Conservation (phyloP, 2,329 filamentous ascomycete genomes). For the Dactylonectria estremocensis region DNA sequence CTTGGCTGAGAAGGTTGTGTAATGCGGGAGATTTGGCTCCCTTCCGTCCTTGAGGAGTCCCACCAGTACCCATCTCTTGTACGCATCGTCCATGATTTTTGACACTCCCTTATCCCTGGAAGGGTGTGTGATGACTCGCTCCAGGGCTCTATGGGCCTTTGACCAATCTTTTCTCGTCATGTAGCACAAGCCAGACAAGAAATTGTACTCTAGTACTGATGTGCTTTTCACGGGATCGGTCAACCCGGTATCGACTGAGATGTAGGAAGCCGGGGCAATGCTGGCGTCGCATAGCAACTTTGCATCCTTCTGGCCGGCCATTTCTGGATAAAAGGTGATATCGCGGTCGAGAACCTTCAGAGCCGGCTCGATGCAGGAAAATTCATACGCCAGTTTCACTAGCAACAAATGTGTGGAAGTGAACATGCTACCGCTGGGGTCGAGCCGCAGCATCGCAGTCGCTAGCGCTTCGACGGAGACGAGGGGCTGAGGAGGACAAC, state of each 20-base stretch:
- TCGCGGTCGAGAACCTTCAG: slow-evolving; percentile 75
- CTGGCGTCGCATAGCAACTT: slow-evolving; percentile 62
- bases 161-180: slow-evolving; percentile 74
- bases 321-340: slow-evolving; percentile 76
- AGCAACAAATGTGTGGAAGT: slow-evolving; percentile 75
- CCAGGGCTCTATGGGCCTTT: slow-evolving; percentile 73
- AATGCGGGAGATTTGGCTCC: slow-evolving; percentile 68
- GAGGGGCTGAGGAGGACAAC: slow-evolving; percentile 56
- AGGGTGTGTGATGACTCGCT: slow-evolving; percentile 78
- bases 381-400: slow-evolving; percentile 71
- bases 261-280: slow-evolving; percentile 68
- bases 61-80: slow-evolving; percentile 91
- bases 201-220: slow-evolving; percentile 77
- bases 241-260: slow-evolving; percentile 72
- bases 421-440: slow-evolving; percentile 76
- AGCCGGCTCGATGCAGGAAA: slow-evolving; percentile 67
- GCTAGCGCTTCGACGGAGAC: slow-evolving; percentile 63
- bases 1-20: slow-evolving; percentile 66
- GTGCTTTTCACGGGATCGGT: slow-evolving; percentile 66
- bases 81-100: slow-evolving; percentile 88
- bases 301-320: slow-evolving; percentile 53
- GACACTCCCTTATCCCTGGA: slow-evolving; percentile 74
- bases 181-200: slow-evolving; percentile 76
- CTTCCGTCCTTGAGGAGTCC: slow-evolving; percentile 80
- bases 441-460: slow-evolving; percentile 74